A percentile compares a stretch with the other conserved stretches of the same genome.
phyloP scores from a whole-genome alignment of 192 early-diverging fungal species.

The Gryganskiella cystojenkinii region DNA sequence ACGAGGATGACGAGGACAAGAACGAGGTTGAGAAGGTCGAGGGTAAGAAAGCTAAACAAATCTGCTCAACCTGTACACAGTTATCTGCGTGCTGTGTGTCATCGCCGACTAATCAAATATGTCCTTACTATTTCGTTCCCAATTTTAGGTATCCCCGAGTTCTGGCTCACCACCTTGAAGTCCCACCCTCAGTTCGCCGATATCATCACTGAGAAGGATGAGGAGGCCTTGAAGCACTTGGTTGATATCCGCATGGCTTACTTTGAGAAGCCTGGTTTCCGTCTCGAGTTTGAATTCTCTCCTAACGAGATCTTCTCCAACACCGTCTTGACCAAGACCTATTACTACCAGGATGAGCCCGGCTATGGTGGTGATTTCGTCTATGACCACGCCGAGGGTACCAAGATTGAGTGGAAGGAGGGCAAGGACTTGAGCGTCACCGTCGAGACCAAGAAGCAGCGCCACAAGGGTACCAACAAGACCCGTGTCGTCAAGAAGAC shows the following conservation, averaged over 20 bases:
- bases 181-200: constrained; percentile 84
- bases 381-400: constrained; percentile 93
- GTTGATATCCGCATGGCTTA: constrained; percentile 89
- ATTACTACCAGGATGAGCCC: constrained; percentile 87
- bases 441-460: constrained; percentile 98
- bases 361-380: constrained; percentile 87
- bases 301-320: constrained; percentile 93
- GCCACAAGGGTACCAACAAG: constrained; percentile 98
- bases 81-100: neutral
- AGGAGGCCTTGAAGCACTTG: constrained; percentile 88
- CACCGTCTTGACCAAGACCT: constrained; percentile 90
- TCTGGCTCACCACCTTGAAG: constrained; percentile 96
- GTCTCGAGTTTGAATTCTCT: constrained; percentile 91
- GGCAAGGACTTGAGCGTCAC: constrained; percentile 94
- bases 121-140: neutral
- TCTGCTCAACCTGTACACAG: neutral
- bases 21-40: constrained; percentile 55
- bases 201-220: constrained; percentile 92
- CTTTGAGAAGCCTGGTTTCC: constrained; percentile 93
- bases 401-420: constrained; percentile 95
- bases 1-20: constrained; percentile 61
- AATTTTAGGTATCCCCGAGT: constrained; percentile 92
- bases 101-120: neutral
- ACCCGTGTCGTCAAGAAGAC: constrained; percentile 97
- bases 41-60: constrained; percentile 4